Percentiles rank a stretch among this genome's conserved stretches.
phyloP scores from a whole-genome alignment of 1,139 yeast species.

The Suhomyces ambrosiae region DNA sequence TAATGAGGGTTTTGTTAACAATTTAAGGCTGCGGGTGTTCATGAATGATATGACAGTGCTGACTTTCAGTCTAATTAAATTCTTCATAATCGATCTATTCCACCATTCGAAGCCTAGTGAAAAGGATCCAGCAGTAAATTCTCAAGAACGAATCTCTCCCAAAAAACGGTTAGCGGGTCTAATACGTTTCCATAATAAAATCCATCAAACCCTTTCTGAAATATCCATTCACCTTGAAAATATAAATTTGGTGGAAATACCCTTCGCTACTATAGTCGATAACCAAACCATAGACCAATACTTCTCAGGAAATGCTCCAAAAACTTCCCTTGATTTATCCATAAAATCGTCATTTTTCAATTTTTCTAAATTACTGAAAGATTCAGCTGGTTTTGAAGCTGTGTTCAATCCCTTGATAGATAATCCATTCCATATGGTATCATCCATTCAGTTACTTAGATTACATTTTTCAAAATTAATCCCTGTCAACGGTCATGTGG shows the following conservation, averaged over 20 bases:
- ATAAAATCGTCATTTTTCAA: constrained; percentile 38
- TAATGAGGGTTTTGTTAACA: constrained; percentile 23
- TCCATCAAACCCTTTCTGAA: constrained; percentile 21
- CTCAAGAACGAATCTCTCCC: too few species aligned
- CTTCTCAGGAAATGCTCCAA: constrained; percentile 26
- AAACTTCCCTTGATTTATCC: constrained; percentile 29
- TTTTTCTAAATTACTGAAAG: constrained; percentile 32
- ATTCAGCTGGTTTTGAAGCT: constrained; percentile 63
- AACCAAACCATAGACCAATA: constrained; percentile 30
- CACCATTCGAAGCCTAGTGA: constrained; percentile 1
- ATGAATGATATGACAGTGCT: constrained; percentile 31
- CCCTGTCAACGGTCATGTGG: constrained; percentile 15
- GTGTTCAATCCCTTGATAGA: constrained; percentile 51
- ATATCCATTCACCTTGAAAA: constrained; percentile 38
- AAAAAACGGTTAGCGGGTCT: constrained; percentile 10
- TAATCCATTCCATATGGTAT: constrained; percentile 53
- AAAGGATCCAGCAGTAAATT: too few species aligned
- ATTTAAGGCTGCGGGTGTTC: constrained; percentile 25
- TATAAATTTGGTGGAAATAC: constrained; percentile 34
- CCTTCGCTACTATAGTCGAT: constrained; percentile 35
- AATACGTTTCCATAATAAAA: constrained; percentile 18
- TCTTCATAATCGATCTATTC: constrained; percentile 5
- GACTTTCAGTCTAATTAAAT: constrained; percentile 30
- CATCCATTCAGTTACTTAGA: constrained; percentile 46
- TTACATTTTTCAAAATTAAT: constrained; percentile 29